Base-by-base conservation (phyloP, 1,139 yeast genomes). In the Suhomyces ambrosiae region DNA sequence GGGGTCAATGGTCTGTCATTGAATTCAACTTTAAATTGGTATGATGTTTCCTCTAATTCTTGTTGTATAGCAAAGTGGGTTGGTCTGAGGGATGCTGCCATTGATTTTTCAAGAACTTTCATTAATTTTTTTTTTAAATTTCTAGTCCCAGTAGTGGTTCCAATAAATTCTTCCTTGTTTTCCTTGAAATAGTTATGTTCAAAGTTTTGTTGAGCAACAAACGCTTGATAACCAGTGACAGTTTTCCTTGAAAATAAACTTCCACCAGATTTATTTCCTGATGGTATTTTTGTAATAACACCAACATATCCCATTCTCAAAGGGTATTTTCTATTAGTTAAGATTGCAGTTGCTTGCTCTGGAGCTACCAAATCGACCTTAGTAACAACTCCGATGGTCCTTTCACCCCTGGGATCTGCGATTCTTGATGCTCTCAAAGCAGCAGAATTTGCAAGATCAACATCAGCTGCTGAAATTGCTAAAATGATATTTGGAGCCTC, bases 381-480 rank as follows among this genome's bases (percentile, higher is more conserved):
- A 3, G 98, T 92, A 36, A 92, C 80, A 7, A 92, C 97, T 38
- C 99, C 99, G 46, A 92, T 84, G 0, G 98, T 92, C 56, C 98
- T 76, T 56, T 87, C 94, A 31, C 98, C 97, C 37, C 82, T 72
- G 11, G 98, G 97, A 56, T 92, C 98, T 0, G 94, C 90, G n/a
- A 74, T 46, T 47, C 90, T 81, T n/a, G 96, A 86, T 0, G 97
- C 97, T 44, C 95, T 73, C 43, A 92, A 75, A 0, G 98, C 97
- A 2, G 97, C 80, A 23, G 97, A 88, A 58, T 92, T 92, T 1
- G 98, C 98, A 56, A 94, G 71, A 68, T 94, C 99, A 2, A 92
- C 98, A 63, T 94, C 97, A 0, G 98, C 98, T 1, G 98, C 92
- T 10, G 96, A 87, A 23, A 94, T 92, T 0, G 98, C 98, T 50